Conservation (phyloP, 345 rosid genomes). For the Populus nigra region DNA sequence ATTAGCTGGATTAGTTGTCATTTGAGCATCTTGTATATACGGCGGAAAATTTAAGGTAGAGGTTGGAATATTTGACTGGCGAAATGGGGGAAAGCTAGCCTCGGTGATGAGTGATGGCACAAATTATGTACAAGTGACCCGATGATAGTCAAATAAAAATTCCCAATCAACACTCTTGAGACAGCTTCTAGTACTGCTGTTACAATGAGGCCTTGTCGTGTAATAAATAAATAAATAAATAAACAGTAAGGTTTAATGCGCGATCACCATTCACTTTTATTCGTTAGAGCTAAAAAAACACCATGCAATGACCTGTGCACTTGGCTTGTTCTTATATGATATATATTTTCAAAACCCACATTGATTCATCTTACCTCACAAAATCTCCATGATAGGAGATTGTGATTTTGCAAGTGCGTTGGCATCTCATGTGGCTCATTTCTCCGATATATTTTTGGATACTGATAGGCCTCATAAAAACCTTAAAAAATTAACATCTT, state of each 20-base stretch:
- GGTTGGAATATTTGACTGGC: background rate
- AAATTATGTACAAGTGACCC: background rate
- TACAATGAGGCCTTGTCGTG: background rate
- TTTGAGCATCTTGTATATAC: background rate
- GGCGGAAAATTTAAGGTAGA: background rate
- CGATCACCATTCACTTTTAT: background rate
- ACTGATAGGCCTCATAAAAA: too few species aligned
- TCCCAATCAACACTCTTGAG: background rate
- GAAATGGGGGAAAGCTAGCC: background rate
- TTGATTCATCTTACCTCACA: constrained; percentile 14
- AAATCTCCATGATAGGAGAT: constrained; percentile 24
- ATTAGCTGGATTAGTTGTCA: too few species aligned
- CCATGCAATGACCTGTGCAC: background rate
- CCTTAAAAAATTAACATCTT: too few species aligned
- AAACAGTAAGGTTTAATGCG: background rate
- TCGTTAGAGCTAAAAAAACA: background rate
- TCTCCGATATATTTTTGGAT: background rate
- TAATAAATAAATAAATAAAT: background rate
- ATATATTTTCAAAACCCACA: background rate
- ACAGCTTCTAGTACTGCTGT: background rate
- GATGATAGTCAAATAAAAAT: background rate
- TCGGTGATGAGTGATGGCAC: background rate
- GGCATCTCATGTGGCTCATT: constrained; percentile 13
- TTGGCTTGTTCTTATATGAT: background rate
- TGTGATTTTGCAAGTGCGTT: constrained; percentile 12